These are phyloP conservation scores for Pichia cactophila DNA, from an alignment of 1,139 yeast genomes.

Conservation along the genomic window DNA sequence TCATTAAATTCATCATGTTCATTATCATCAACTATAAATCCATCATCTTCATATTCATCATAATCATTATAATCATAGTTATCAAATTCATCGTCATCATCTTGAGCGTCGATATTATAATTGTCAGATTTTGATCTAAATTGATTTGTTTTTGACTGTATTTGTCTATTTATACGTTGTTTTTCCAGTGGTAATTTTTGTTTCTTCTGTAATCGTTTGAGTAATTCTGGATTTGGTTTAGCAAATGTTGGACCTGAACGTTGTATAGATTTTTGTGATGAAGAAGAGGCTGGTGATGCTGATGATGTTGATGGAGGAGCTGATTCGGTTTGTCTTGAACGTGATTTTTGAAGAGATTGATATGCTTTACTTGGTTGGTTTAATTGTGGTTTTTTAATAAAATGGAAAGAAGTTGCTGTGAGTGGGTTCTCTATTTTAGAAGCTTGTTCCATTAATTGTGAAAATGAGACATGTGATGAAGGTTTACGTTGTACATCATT, in stretches of 20 bases:
- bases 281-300: not conserved
- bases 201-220: slow-evolving; percentile 25
- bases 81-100: slow-evolving; percentile 17
- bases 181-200: slow-evolving; percentile 24
- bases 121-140: slow-evolving; percentile 14
- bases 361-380: slow-evolving; percentile 14
- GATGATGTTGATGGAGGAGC: not conserved
- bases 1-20: slow-evolving; percentile 27
- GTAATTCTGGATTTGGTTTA: slow-evolving; percentile 29
- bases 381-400: slow-evolving; percentile 12
- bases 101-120: slow-evolving; percentile 21
- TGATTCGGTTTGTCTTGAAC: not conserved
- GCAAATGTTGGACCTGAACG: slow-evolving; percentile 21
- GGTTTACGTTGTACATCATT: slow-evolving; percentile 13
- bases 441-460: slow-evolving; percentile 66
- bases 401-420: slow-evolving; percentile 15
- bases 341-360: slow-evolving; percentile 13
- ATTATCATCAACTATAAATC: slow-evolving; percentile 57
- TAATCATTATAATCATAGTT: slow-evolving; percentile 17
- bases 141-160: not conserved
- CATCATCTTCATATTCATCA: slow-evolving; percentile 35
- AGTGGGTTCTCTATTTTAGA: slow-evolving; percentile 37
- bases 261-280: not conserved
- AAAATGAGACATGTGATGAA: slow-evolving; percentile 49
- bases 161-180: not conserved